A percentile compares a stretch with the other conserved stretches of the same genome.
Evolutionary conservation across 495 filamentous ascomycete species (phyloP).

Genomic region (Hypoxylon lenormandii): DNA sequence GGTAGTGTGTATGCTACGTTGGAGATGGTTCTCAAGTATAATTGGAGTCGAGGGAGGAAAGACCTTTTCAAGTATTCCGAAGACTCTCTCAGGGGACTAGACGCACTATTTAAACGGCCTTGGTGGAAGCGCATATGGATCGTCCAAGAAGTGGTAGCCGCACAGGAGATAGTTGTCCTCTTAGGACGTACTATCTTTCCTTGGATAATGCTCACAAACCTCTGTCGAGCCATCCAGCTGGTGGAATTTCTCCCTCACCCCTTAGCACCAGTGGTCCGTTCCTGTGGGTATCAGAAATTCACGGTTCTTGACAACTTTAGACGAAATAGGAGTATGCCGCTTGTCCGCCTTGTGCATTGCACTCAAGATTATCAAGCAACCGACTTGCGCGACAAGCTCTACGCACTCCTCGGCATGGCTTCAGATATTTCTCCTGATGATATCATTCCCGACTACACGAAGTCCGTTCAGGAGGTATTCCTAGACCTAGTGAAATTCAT

Average conservation of each 20-base stretch:
- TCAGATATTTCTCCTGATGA: slow-evolving; percentile 30
- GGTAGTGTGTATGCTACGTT: slow-evolving; percentile 7
- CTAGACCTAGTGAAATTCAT: slow-evolving; percentile 30
- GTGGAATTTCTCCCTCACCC: slow-evolving; percentile 25
- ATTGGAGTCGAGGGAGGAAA: slow-evolving; percentile 23
- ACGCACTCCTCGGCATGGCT: slow-evolving; percentile 47
- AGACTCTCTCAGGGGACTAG: slow-evolving; percentile 12
- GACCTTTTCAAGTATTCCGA: slow-evolving; percentile 23
- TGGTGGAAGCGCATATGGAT: slow-evolving; percentile 38
- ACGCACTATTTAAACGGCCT: slow-evolving; percentile 15
- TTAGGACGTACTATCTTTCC: slow-evolving; percentile 18
- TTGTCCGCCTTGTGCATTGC: slow-evolving; percentile 26
- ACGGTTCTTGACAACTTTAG: slow-evolving; percentile 25
- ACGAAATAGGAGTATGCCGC: slow-evolving; percentile 18
- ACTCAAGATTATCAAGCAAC: slow-evolving; percentile 36
- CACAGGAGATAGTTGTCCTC: slow-evolving; percentile 17
- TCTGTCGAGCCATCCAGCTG: slow-evolving; percentile 21
- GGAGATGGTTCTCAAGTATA: slow-evolving; percentile 26
- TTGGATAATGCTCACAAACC: slow-evolving; percentile 24
- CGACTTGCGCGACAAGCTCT: slow-evolving; percentile 45
- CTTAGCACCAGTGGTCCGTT: slow-evolving; percentile 12
- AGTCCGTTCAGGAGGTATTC: slow-evolving; percentile 37
- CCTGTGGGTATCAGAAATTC: slow-evolving; percentile 31
- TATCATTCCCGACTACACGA: slow-evolving; percentile 44
- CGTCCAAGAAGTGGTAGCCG: slow-evolving; percentile 23